Evolutionary conservation across 805 yeast genomes (phyloP), one percentile per base, ranked within the genome.

Genomic region (Yarrowia sp.): DNA sequence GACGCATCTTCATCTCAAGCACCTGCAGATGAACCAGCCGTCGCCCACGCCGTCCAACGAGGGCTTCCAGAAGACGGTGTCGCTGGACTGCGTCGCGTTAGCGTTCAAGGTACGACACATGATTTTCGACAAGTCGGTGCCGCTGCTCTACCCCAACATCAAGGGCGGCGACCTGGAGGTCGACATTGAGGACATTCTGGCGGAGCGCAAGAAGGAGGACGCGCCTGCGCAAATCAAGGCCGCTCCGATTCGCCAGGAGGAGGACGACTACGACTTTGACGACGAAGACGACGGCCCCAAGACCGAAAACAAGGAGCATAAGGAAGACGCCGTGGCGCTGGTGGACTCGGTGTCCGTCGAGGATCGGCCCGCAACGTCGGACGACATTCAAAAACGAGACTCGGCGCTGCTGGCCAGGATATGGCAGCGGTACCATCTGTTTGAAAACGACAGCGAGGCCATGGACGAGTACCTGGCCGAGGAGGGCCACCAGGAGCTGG

Each of bases 381-480:
- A 65, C n/a, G 64, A 64, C 18, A 39, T 24, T 12, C 62, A 46
- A 10, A 63, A 63, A 24, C 60, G 56, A 18, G 67, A 65, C 38
- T 65, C 65, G 8, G 68, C 63, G 31, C 24, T 64, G 21, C 29
- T 61, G 24, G 66, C 66, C 67, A 25, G 84, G 65, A 82, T 83
- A 73, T 81, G 81, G 72, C 83, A 81, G 65, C 78, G 83, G 35
- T 86, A 86, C 69, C 90, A 86, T 68, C 79, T 80, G 49, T 85
- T 86, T 69, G 92, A 86, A 68, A 78, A 78, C 61, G 92, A 86
- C 70, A 70, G 81, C 61, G 96, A 89, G 60, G 88, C 92, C 1
- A 77, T 90, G 61, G 77, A 85, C 61, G 88, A 90, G 68, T 88
- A 87, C 67, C 86, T 89, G 62, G 96, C 92, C 71, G 81, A 87